These are phyloP conservation scores for Saitoella complicata DNA, from an alignment of 805 yeast species.

Conservation along the genomic window DNA sequence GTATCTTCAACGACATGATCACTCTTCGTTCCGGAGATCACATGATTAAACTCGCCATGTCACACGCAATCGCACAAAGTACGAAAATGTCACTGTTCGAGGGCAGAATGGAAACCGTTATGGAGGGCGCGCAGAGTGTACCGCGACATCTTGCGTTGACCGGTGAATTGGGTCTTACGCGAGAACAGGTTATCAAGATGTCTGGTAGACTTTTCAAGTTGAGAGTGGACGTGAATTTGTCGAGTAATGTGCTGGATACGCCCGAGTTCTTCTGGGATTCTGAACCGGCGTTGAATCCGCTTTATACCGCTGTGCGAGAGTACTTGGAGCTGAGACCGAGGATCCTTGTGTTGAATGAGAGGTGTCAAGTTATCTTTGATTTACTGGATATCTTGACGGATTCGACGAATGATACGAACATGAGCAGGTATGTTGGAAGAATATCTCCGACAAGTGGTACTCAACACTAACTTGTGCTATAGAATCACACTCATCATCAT, in stretches of 20 bases:
- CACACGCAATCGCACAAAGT: constrained; percentile 94
- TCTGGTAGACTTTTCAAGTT: constrained; percentile 82
- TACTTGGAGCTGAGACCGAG: constrained; percentile 90
- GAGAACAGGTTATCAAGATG: constrained; percentile 72
- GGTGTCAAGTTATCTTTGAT: constrained; percentile 87
- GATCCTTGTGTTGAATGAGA: constrained; percentile 80
- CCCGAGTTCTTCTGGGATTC: constrained; percentile 92
- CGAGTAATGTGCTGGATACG: constrained; percentile 80
- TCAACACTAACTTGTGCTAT: neutral
- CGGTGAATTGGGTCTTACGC: constrained; percentile 67
- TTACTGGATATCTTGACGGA: constrained; percentile 86
- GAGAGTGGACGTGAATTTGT: constrained; percentile 82
- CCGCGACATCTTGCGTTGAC: constrained; percentile 84
- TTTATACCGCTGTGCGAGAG: constrained; percentile 69
- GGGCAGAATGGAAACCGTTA: constrained; percentile 53
- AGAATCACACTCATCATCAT: too few relatives aligned
- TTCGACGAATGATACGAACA: constrained; percentile 82
- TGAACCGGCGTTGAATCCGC: constrained; percentile 89
- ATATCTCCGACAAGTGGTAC: neutral
- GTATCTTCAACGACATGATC: constrained; percentile 74
- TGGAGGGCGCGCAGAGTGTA: constrained; percentile 70
- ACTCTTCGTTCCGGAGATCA: constrained; percentile 84
- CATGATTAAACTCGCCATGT: constrained; percentile 76
- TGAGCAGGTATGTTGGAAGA: constrained; percentile 35
- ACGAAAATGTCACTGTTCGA: constrained; percentile 85